Conservation (phyloP, 1,139 yeast genomes). For the Debaryomyces sp. region DNA sequence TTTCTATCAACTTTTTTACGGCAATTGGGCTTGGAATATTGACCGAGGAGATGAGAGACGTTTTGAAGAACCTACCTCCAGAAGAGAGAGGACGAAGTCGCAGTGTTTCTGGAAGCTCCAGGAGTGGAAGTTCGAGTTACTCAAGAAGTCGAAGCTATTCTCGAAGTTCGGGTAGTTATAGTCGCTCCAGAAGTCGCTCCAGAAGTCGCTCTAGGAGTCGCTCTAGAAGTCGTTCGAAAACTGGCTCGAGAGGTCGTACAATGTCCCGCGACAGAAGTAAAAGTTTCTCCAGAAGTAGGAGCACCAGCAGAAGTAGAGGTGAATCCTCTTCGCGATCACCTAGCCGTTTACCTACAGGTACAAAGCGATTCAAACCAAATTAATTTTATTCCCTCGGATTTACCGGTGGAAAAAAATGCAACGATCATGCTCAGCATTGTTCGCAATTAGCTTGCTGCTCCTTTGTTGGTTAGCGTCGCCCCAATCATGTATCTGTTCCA, state of each 20-base stretch:
- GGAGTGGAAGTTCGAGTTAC: slow-evolving; percentile 15
- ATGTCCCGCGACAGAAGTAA: neutral
- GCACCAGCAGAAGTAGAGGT: slow-evolving; percentile 4
- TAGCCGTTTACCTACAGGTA: neutral
- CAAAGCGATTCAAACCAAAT: slow-evolving; percentile 1
- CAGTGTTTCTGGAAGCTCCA: slow-evolving; percentile 7
- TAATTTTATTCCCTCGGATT: slow-evolving; percentile 2
- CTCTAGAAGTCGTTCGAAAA: neutral
- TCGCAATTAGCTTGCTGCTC: neutral
- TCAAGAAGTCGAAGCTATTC: slow-evolving; percentile 9
- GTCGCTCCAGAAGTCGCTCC: slow-evolving; percentile 8
- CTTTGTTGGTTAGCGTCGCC: neutral
- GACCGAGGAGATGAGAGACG: slow-evolving; percentile 79
- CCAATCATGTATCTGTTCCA: neutral
- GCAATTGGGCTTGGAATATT: slow-evolving; percentile 87
- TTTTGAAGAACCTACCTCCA: slow-evolving; percentile 41
- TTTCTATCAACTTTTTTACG: slow-evolving; percentile 88
- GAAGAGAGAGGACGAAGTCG: slow-evolving; percentile 21
- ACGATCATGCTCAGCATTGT: neutral
- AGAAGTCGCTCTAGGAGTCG: slow-evolving; percentile 1
- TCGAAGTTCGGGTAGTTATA: slow-evolving; percentile 12
- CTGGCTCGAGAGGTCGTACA: neutral
- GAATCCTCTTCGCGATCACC: neutral
- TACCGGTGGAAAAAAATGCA: neutral
- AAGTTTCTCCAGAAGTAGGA: neutral